These are phyloP conservation scores for Discostella pseudostelligera DNA, from an alignment of 108 stramenopile species.

Conservation along the genomic window DNA sequence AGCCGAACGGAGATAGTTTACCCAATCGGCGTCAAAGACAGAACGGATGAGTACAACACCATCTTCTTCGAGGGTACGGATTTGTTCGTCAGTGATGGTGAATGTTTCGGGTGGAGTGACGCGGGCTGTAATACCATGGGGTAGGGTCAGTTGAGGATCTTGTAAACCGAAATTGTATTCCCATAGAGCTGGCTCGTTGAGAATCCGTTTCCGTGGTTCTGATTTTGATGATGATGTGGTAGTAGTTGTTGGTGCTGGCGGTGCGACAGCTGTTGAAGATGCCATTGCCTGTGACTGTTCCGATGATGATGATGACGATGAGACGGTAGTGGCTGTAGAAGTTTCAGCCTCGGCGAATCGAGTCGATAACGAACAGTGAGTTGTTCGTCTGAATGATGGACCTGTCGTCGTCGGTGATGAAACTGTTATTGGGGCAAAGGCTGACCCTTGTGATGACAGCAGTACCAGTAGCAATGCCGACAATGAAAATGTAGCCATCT, in stretches of 20 bases:
- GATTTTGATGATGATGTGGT: conserved; percentile 1
- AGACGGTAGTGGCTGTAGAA: not conserved
- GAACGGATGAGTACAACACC: conserved; percentile 84
- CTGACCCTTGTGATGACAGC: conserved; percentile 9
- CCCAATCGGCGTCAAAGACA: conserved; percentile 86
- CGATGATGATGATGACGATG: not conserved
- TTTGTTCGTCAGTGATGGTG: conserved; percentile 70
- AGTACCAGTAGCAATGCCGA: conserved; percentile 13
- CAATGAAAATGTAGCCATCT: conserved; percentile 20
- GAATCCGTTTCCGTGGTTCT: conserved; percentile 57
- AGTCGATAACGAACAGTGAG: conserved; percentile 1
- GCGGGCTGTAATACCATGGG: conserved; percentile 66
- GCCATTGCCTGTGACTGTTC: not conserved
- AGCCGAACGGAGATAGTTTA: conserved; percentile 77
- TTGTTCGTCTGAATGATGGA: too few species aligned
- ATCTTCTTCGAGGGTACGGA: conserved; percentile 77
- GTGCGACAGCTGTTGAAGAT: not conserved
- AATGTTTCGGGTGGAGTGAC: conserved; percentile 71
- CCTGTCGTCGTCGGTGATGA: too few species aligned
- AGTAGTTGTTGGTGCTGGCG: not conserved
- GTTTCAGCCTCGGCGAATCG: conserved; percentile 10
- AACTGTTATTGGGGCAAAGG: conserved; percentile 11
- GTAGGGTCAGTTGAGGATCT: conserved; percentile 69
- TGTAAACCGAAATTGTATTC: conserved; percentile 93
- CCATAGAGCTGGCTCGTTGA: conserved; percentile 83